Base-by-base conservation (phyloP, 192 early-diverging fungal genomes). In the Gorgonomyces haynaldii region DNA sequence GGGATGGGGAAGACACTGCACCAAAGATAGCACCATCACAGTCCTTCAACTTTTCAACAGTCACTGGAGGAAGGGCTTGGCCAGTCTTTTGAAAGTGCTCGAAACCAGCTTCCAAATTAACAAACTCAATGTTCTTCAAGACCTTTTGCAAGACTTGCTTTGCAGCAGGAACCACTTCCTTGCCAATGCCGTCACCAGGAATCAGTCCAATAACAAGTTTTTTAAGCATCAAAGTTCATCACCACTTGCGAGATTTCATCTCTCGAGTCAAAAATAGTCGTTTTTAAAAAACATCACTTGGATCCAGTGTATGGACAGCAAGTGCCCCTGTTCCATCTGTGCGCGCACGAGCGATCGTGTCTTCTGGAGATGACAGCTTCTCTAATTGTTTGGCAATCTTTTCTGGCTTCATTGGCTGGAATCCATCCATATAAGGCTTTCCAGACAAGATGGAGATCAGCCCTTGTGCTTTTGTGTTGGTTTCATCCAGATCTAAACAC, bases 11-110 rank as follows among this genome's bases (percentile, higher is more conserved):
- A 69, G 25, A 81, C 46, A 98, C 95, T 34, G 91, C 87, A 15
- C 95, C 95, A 70, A 98, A 98, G 45, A 98, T 74, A 10, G 89
- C 95, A 3, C 91, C 91, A 27, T 89, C 79, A 54, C 91, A 96
- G 44, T 64, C 71, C 62, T 82, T 81, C 41, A 96, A 72, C 29
- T 65, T 70, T 9, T 78, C 74, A 3, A 98, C 77, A 12, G 91
- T 98, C 49, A 80, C 69, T 31, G 85, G 75, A 17, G 95, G 91
- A 16, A 98, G 82, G 31, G 95, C 87, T 7, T 76, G 80, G 23
- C 91, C 95, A 41, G 86, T 89, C 70, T 85, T 85, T 66, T 90
- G 81, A 56, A 98, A 98, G 61, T 84, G 72, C 61, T 96, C 95
- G 52, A 96, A 98, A 28, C 95, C 95, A 42, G 91, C 90, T 49